phyloP scores from a whole-genome alignment of 2,329 filamentous ascomycete species.

The Didymella arachidicola region DNA sequence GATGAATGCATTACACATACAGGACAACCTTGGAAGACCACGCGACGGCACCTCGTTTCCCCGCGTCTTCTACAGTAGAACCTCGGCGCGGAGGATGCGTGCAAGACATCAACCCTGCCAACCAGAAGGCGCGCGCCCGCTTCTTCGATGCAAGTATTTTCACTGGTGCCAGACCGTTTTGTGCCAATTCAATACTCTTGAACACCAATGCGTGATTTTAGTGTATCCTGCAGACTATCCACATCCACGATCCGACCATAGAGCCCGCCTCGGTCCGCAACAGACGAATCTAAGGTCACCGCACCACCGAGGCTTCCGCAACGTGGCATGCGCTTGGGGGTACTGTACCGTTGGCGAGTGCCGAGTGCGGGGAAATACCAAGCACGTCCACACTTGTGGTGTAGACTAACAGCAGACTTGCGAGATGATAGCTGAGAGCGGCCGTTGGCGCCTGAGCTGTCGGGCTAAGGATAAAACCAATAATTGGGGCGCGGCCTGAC shows the following conservation, averaged over 20 bases:
- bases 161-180: conserved; percentile 8
- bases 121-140: neutral
- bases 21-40: neutral
- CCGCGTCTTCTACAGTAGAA: conserved; percentile 12
- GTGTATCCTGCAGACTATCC: conserved; percentile 1
- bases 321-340: conserved; percentile 15
- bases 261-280: conserved; percentile 1
- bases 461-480: neutral
- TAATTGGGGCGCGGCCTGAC: conserved; percentile 1
- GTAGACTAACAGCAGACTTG: conserved; percentile 1
- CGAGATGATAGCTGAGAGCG: neutral
- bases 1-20: neutral
- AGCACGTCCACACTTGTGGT: conserved; percentile 2
- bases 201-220: conserved; percentile 5
- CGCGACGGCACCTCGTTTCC: conserved; percentile 8
- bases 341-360: neutral
- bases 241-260: neutral
- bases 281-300: conserved; percentile 9
- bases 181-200: conserved; percentile 9
- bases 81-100: conserved; percentile 17
- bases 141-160: conserved; percentile 8
- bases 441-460: conserved; percentile 7
- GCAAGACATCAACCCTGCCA: conserved; percentile 5
- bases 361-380: conserved; percentile 1
- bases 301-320: conserved; percentile 14